Conservation (phyloP, 768 basidiomycete genomes). For the Rhodotorula babjevae region DNA sequence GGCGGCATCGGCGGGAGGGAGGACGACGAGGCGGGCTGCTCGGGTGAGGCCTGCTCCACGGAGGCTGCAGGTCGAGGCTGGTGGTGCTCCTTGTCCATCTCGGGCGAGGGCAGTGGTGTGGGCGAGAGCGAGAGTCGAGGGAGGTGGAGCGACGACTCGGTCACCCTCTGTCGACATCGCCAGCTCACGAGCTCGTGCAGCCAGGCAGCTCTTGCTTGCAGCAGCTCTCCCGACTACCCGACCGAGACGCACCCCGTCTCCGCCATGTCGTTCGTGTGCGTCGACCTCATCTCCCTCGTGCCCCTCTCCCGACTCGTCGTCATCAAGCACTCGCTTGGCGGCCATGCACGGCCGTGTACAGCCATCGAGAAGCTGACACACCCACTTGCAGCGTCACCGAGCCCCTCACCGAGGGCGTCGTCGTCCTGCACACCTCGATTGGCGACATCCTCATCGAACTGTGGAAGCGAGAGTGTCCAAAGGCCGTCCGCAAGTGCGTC, state of each 20-base stretch:
- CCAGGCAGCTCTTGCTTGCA: too few relatives aligned
- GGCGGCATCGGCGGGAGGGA: slow-evolving; percentile 7
- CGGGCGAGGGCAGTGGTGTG: too few relatives aligned
- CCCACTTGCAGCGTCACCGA: slow-evolving; percentile 25
- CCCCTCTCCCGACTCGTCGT: too few relatives aligned
- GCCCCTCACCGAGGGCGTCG: slow-evolving; percentile 21
- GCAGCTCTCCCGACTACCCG: too few relatives aligned
- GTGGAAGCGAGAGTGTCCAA: slow-evolving; percentile 72
- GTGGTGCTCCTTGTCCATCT: not conserved
- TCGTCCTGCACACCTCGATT: slow-evolving; percentile 26
- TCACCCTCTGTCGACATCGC: too few relatives aligned
- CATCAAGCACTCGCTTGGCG: not conserved
- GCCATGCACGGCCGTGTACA: too few relatives aligned
- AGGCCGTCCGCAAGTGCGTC: slow-evolving; percentile 63
- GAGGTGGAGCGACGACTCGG: too few relatives aligned
- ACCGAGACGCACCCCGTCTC: too few relatives aligned
- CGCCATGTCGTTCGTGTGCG: slow-evolving; percentile 28
- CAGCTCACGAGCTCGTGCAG: too few relatives aligned
- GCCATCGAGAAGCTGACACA: too few relatives aligned
- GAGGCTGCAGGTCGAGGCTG: not conserved
- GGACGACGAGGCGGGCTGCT: not conserved
- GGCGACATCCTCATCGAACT: slow-evolving; percentile 43
- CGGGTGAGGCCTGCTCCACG: not conserved
- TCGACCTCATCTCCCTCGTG: not conserved
- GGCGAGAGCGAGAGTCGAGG: too few relatives aligned